Evolutionary conservation across 2,329 filamentous ascomycete species (phyloP), one percentile per base, ranked within the genome.

Genomic region (Ilyonectria robusta): DNA sequence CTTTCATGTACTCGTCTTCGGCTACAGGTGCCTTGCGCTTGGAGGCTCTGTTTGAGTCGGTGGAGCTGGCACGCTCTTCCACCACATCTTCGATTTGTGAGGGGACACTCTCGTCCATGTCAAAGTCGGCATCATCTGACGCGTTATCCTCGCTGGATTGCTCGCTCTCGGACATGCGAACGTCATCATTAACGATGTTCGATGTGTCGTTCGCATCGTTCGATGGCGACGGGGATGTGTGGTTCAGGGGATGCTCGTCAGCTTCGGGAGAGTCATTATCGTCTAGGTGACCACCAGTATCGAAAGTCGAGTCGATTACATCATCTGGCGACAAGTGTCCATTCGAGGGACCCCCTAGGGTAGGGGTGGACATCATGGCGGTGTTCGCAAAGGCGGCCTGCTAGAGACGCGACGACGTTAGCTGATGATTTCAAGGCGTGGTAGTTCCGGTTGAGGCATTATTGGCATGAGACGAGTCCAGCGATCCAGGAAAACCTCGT

Each of bases 1-100:
- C 93, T 76, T 92, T 88, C 75, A 98, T 97, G 78, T 91, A 95
- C 53, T 94, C 91, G 66, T 96, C 92, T 75, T 96, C 93, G 58
- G 92, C 90, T 42, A 88, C 79, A 78, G 86, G 80, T 72, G 86
- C 81, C 83, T 93, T 92, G 82, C 94, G 92, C 86, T 97, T 97
- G 68, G 86, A 82, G 56, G 87, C 88, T 77, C 90, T 87, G 70
- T 87, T 87, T 48, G 92, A 93, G 75, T 91, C 91, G 75, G 90
- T 88, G 53, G 94, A 96, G 77, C 89, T 89, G 71, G 91, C 93
- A 76, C 87, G 84, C 72, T 87, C 87, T 68, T 87, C 86, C 57
- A 83, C 81, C 57, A 77, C 81, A 62, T 80, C 82, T 59, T 86
- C 84, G 65, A 84, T 85, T 59, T 83, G 84, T 2, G 81, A 82